Evolutionary conservation across 441 rosid species (phyloP).

Genomic region (Theobroma grandiflorum): DNA sequence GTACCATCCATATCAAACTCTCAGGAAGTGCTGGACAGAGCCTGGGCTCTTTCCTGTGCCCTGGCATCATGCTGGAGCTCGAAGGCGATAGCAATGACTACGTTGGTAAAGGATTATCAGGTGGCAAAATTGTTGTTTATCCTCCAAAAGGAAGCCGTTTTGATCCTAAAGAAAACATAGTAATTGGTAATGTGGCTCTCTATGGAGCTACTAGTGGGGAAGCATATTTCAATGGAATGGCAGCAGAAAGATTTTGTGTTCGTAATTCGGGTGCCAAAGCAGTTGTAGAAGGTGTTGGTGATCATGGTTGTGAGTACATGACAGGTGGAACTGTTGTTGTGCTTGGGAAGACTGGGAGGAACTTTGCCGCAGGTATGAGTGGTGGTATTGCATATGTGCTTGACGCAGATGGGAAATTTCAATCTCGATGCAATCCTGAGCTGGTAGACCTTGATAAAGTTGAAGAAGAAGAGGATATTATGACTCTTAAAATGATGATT

Average conservation of each 20-base stretch:
- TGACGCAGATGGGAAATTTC: constrained; percentile 84
- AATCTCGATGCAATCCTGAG: constrained; percentile 88
- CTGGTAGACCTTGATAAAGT: constrained; percentile 97
- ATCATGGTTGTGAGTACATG: constrained; percentile 99
- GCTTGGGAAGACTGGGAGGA: constrained; percentile 98
- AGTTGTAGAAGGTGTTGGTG: constrained; percentile 99
- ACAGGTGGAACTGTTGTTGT: constrained; percentile 99
- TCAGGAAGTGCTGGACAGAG: constrained; percentile 99
- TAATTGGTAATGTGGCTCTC: constrained; percentile 98
- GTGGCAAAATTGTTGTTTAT: constrained; percentile 95
- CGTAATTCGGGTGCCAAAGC: constrained; percentile 99
- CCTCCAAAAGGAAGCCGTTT: constrained; percentile 92
- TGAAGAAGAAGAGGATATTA: constrained; percentile 91
- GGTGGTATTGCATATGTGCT: constrained; percentile 98
- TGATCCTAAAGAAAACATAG: constrained; percentile 98
- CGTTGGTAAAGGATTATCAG: constrained; percentile 99
- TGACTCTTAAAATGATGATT: constrained; percentile 93
- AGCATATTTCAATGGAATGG: constrained; percentile 99
- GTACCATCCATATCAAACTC: constrained; percentile 89
- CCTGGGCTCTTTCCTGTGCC: constrained; percentile 95
- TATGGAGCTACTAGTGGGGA: constrained; percentile 96
- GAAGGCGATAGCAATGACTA: constrained; percentile 99
- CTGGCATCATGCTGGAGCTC: constrained; percentile 93
- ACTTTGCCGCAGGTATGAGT: constrained; percentile 99
- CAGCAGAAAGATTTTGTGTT: constrained; percentile 99